Conservation (phyloP, 176 grass and related monocot genomes). For the Zizania latifolia region DNA sequence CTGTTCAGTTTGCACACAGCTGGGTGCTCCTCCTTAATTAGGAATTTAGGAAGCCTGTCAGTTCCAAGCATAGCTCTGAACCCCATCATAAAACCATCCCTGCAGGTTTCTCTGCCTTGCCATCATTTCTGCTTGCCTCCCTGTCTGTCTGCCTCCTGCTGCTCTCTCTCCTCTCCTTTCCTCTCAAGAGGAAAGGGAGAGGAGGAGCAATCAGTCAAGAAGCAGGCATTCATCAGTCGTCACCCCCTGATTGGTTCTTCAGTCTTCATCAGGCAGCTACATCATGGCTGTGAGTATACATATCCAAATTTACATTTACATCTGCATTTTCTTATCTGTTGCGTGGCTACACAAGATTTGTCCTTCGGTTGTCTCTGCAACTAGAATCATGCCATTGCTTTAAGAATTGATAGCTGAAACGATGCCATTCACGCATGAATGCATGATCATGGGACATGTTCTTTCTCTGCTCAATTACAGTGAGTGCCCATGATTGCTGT, state of each 20-base stretch:
- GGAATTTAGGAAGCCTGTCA: constrained; percentile 6
- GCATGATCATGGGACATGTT: not conserved
- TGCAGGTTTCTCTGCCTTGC: not conserved
- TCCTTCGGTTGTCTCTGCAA: not conserved
- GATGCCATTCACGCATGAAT: not conserved
- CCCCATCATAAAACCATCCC: constrained; percentile 25
- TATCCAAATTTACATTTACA: not conserved
- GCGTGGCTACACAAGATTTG: too few species aligned
- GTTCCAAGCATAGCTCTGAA: constrained; percentile 6
- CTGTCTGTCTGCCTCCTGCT: too few species aligned
- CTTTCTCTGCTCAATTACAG: not conserved
- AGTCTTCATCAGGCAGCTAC: not conserved
- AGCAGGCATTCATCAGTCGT: not conserved
- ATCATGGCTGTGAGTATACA: constrained; percentile 22
- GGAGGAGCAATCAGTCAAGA: not conserved
- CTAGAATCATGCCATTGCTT: not conserved
- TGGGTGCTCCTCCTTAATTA: constrained; percentile 18
- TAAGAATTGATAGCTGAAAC: not conserved
- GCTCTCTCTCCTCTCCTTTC: not conserved
- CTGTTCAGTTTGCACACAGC: not conserved
- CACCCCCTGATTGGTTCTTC: not conserved
- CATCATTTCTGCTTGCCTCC: not conserved
- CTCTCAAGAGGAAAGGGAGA: not conserved
- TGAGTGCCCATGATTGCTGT: not conserved
- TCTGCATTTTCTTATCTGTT: not conserved